Base-by-base conservation (phyloP, 2,329 filamentous ascomycete genomes). In the Myriangium duriaei region DNA sequence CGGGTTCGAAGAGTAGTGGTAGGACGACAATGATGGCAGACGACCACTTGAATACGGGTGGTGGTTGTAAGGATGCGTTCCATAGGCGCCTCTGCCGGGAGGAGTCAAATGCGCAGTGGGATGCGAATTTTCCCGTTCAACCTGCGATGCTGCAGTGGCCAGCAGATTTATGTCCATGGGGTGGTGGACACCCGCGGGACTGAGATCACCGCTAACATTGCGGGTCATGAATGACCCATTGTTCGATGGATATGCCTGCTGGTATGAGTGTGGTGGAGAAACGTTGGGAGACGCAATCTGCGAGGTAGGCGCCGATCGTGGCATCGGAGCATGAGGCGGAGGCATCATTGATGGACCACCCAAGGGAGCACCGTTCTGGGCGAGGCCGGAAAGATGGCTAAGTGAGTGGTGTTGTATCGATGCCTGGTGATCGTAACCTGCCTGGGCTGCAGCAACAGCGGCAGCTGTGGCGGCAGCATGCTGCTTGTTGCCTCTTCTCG, bases 261-360 rank as follows among this genome's bases (percentile, higher is more conserved):
- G 67, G 66, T 81, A 94, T 1, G 83, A 87, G 62, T 94, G 84
- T 34, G 91, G 88, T 34, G 91, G 91, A 13, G 88, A 96, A 35
- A 95, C 84, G 59, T 95, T 94, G 32, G 88, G 88, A n/a, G 88
- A 96, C 40, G 72, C 83, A 40, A 93, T 67, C 44, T 85, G 80
- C 11, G 88, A 95, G 11, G 76, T 76, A 9, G 88, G 88, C 11
- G 88, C 87, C 19, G 87, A 95, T 52, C 85, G 81, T 46, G 88
- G 85, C 43, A 84, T 79, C 54, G 77, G 79, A 55, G 83, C 80
- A 45, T 74, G 76, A 26, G 79, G 78, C 41, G 79, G 81, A 44
- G 84, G 83, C 52, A 78, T 72, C 76, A 92, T 87, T 49, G 68
- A 62, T 50, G 50, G 33, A 15, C 29, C 36, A 19, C 12, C 32